Evolutionary conservation across 257 asterid genomes (phyloP).

Genomic region (Asclepias syriaca): DNA sequence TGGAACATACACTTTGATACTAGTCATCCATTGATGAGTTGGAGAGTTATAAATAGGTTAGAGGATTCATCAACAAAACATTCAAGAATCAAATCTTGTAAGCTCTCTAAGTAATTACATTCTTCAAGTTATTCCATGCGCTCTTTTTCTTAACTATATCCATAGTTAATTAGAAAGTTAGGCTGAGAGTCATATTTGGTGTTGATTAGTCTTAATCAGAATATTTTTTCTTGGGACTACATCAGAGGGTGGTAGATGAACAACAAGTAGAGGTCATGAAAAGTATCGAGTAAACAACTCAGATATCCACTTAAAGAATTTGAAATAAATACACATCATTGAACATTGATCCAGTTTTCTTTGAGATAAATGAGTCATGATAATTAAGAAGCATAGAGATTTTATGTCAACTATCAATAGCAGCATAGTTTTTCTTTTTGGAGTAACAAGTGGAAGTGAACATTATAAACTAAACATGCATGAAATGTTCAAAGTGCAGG

Average conservation of each 20-base stretch:
- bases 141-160: too few species aligned
- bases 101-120: too few species aligned
- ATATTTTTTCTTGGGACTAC: neutral
- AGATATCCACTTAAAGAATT: neutral
- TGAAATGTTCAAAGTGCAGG: constrained; percentile 12
- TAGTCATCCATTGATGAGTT: too few species aligned
- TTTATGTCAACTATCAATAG: neutral
- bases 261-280: neutral
- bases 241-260: neutral
- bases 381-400: neutral
- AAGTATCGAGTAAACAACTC: neutral
- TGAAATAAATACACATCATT: neutral
- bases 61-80: too few species aligned
- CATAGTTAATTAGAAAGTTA: too few species aligned
- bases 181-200: too few species aligned
- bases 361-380: neutral
- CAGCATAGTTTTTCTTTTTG: neutral
- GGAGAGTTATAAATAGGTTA: too few species aligned
- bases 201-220: too few species aligned
- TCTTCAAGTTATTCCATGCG: too few species aligned
- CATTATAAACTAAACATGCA: constrained; percentile 11
- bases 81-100: too few species aligned
- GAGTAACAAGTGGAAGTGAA: neutral
- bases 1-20: too few species aligned
- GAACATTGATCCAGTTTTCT: neutral